Percentiles rank a stretch among this genome's conserved stretches.
phyloP scores from a whole-genome alignment of 371 early-diverging fungal genomes.

The Mortierella sp. region DNA sequence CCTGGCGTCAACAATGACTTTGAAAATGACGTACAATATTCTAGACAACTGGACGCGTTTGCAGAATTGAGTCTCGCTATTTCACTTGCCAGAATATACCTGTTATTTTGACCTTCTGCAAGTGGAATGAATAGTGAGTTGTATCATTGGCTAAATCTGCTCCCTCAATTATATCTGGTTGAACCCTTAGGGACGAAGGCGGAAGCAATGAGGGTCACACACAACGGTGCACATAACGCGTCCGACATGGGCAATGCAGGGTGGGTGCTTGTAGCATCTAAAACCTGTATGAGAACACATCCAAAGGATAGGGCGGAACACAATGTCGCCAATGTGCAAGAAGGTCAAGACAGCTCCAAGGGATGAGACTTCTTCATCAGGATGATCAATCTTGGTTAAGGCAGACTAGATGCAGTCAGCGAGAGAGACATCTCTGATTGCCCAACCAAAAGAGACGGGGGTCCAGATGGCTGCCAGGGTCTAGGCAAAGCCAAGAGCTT shows the following conservation, averaged over 20 bases:
- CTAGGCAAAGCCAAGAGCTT: conserved; percentile 54
- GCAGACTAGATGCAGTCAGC: conserved; percentile 64
- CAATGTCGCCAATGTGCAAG: conserved; percentile 61
- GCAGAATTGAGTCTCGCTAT: too few species aligned
- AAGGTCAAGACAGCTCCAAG: conserved; percentile 67
- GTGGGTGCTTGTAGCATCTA: conserved; percentile 34
- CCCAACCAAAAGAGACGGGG: conserved; percentile 65
- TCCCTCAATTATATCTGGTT: conserved; percentile 47
- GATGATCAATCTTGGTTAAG: conserved; percentile 45
- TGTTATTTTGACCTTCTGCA: too few species aligned
- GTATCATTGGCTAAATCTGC: too few species aligned
- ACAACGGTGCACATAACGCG: conserved; percentile 58
- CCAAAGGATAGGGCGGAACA: conserved; percentile 57
- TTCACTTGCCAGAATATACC: too few species aligned
- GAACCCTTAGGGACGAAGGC: conserved; percentile 64
- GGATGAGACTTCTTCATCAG: conserved; percentile 58
- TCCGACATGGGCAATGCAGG: conserved; percentile 48
- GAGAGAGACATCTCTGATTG: conserved; percentile 65
- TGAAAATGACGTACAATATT: too few species aligned
- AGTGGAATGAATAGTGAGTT: too few species aligned
- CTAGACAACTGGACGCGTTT: too few species aligned
- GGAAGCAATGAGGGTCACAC: conserved; percentile 49
- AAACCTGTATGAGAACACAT: conserved; percentile 54
- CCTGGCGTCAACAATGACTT: too few species aligned
- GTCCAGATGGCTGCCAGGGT: conserved; percentile 59